Base-by-base conservation (phyloP, 2,329 filamentous ascomycete genomes). In the Sporothrix dimorphospora region DNA sequence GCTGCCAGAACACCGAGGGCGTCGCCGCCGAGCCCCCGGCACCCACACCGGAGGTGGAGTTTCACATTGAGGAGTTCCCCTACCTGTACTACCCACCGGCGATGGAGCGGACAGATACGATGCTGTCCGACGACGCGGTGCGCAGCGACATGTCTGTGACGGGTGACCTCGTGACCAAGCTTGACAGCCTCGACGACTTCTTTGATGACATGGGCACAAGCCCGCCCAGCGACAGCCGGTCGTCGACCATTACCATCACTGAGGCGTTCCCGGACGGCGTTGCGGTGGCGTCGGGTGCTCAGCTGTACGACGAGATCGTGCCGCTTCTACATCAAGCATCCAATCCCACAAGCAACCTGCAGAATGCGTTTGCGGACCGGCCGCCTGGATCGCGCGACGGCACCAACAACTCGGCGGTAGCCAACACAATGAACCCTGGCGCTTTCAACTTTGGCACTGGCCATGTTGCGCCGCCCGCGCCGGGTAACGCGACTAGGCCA, bases 251-350 rank as follows among this genome's bases (percentile, higher is more conserved):
- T 3, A 91, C 89, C 0, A 85, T 90, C 19, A 90, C 89, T 0
- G 89, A 90, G 78, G 92, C 90, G 75, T 85, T 88, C 0, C 87
- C 87, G 0, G 89, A 90, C 74, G 86, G 86, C 11, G 90, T 90
- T 69, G 57, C 16, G 3, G 51, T 67, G 4, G 92, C 96, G 75
- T 90, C 90, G 0, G 92, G 90, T 12, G 93, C 94, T 27, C 90
- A 93, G 78, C 83, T 98, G 0, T 98, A 98, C 80, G 94, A 98
- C 77, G 94, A 97, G 80, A 97, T 96, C 7, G 85, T 96, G 12
- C 95, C 95, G 0, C 97, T 98, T 69, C 83, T 98, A 6, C 92
- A 96, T 77, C 93, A 96, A 78, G 96, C 94, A 78, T 93, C 87
- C 12, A 95, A 90, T 75, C 91, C 91, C 49, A 92, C 89, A 68